phyloP scores from a whole-genome alignment of 2,329 filamentous ascomycete species.

The Neonectria faginata region DNA sequence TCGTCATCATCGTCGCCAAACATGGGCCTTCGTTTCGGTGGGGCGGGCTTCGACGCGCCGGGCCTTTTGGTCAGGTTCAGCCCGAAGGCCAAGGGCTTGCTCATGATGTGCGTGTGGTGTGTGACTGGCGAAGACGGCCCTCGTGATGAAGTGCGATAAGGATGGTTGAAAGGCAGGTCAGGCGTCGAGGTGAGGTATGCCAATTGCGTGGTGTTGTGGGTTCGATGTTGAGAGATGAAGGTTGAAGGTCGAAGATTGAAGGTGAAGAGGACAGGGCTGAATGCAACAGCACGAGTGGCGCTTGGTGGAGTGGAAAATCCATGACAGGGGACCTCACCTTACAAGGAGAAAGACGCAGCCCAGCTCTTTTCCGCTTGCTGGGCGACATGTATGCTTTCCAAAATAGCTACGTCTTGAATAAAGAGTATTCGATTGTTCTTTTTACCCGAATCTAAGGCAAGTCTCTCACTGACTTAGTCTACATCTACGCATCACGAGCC shows the following conservation, averaged over 20 bases:
- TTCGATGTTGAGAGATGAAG: constrained; percentile 17
- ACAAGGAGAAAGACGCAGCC: background rate
- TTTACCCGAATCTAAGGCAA: background rate
- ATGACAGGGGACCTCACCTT: background rate
- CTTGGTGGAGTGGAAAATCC: background rate
- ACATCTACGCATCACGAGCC: background rate
- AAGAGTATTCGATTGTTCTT: background rate
- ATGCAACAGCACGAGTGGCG: constrained; percentile 1
- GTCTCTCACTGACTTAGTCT: background rate
- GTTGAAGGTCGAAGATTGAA: constrained; percentile 20
- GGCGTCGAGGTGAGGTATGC: background rate
- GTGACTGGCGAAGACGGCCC: background rate
- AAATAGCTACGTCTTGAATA: background rate
- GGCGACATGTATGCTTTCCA: background rate
- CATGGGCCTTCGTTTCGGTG: constrained; percentile 64
- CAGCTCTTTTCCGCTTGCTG: background rate
- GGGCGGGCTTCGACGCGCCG: constrained; percentile 60
- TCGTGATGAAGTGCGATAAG: background rate
- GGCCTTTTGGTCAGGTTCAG: constrained; percentile 72
- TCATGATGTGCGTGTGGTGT: constrained; percentile 51
- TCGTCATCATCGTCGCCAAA: constrained; percentile 66
- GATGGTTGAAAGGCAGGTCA: background rate
- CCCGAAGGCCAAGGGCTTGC: constrained; percentile 64
- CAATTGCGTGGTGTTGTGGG: constrained; percentile 17
- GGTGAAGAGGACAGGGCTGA: constrained; percentile 10